These are phyloP conservation scores for Talinum fruticosum DNA, from an alignment of 148 eudicot species.

Conservation along the genomic window DNA sequence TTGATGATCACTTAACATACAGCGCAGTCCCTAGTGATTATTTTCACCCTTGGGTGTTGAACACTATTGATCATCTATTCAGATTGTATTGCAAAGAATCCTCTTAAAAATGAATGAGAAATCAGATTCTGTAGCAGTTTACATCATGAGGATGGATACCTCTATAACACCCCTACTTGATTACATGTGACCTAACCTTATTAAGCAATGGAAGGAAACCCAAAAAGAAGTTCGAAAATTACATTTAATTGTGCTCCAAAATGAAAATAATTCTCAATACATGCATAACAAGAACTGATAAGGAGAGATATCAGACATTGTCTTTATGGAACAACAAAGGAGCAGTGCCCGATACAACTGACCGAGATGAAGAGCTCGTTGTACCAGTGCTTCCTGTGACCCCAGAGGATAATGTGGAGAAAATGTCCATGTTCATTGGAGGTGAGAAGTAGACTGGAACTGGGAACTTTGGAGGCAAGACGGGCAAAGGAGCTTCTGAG, in stretches of 20 bases:
- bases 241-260: neutral
- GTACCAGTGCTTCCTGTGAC: neutral
- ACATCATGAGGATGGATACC: neutral
- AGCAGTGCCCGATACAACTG: neutral
- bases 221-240: no score
- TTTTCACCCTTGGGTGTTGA: neutral
- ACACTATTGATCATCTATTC: neutral
- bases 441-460: conserved; percentile 23
- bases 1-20: neutral
- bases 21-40: neutral
- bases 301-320: neutral
- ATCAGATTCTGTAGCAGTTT: neutral
- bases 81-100: neutral
- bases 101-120: neutral
- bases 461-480: conserved; percentile 25
- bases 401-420: neutral
- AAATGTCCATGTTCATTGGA: conserved; percentile 2
- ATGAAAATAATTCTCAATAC: neutral
- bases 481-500: conserved; percentile 38
- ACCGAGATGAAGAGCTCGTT: conserved; percentile 8
- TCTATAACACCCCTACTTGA: neutral
- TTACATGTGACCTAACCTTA: no score
- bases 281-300: neutral
- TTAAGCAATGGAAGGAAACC: no score
- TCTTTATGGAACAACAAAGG: conserved; percentile 9